Evolutionary conservation across 176 grass and related monocot species (phyloP), one percentile per base, ranked within the genome.

Genomic region (Ensete glaucum): DNA sequence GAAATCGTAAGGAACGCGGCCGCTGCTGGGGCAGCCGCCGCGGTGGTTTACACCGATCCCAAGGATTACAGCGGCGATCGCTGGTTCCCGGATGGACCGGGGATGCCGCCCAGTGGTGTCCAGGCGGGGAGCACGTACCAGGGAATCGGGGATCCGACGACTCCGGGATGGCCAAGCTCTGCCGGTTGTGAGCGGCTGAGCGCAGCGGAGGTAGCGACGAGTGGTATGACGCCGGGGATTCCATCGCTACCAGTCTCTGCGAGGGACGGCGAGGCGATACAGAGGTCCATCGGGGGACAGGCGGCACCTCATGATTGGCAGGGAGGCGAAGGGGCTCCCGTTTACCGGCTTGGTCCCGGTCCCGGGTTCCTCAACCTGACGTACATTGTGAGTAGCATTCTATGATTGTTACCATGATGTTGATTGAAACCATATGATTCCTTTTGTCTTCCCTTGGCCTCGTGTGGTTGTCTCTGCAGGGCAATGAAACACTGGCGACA

Each of bases 191-290:
- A 97, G 80, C 88, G 94, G 77, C 29, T 88, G 71, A 90, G 77
- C 76, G 2, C 83, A 21, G 71, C 78, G 63, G 88, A 87, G 72
- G 81, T 89, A 29, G 85, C 85, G 79, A 79, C 77, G 11, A 81
- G 88, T 11, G 84, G 87, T 25, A 81, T 91, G 76, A 84, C 93
- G 85, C 83, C 85, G 16, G 72, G 72, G 63, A 83, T 97, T 54
- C 90, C 94, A 1, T 88, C 90, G 57, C 80, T 97, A 82, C 94
- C 94, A 5, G 85, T 97, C 27, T 97, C 94, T 3, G 84, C 85
- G 8, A 84, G 64, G 72, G 90, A 97, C 24, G 94, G 90, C 14
- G 85, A 87, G 80, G 75, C 74, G 67, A 90, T 97, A 62, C 72
- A 90, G 1, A 71, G 69, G 77, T 74, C 87, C 24, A 54, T 90